Conservation (phyloP, 2,329 filamentous ascomycete genomes). For the Hypoxylon sp. region DNA sequence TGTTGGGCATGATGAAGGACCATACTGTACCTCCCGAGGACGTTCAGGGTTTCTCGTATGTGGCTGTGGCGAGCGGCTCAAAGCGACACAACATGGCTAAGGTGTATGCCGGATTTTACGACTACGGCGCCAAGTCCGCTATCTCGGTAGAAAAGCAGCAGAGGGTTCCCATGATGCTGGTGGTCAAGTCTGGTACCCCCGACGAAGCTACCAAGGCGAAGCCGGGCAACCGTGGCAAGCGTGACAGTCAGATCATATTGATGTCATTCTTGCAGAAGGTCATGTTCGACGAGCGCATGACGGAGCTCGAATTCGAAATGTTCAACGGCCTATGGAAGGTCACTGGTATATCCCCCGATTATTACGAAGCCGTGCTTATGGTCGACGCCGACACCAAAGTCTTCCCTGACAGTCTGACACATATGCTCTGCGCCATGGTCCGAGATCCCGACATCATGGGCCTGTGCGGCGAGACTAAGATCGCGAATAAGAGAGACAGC, state of each 20-base stretch:
- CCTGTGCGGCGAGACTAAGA: constrained; percentile 98
- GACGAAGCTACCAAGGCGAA: constrained; percentile 85
- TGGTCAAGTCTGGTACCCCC: constrained; percentile 95
- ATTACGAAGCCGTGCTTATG: constrained; percentile 98
- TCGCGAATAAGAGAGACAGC: constrained; percentile 94
- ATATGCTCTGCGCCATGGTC: constrained; percentile 99
- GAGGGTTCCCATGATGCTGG: constrained; percentile 95
- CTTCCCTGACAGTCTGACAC: constrained; percentile 96
- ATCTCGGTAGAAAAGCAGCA: constrained; percentile 91
- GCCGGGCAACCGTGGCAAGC: constrained; percentile 96
- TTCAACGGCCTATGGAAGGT: constrained; percentile 99
- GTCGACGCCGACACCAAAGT: constrained; percentile 99
- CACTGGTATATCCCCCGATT: constrained; percentile 97
- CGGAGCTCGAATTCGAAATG: constrained; percentile 98
- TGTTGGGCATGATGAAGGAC: constrained; percentile 94
- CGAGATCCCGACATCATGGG: constrained; percentile 99
- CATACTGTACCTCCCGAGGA: constrained; percentile 82
- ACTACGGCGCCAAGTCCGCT: constrained; percentile 84
- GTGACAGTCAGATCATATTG: constrained; percentile 97
- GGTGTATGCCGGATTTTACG: constrained; percentile 97
- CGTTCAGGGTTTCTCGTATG: constrained; percentile 92
- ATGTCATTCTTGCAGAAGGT: constrained; percentile 99
- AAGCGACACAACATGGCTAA: constrained; percentile 99
- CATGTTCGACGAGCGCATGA: constrained; percentile 99
- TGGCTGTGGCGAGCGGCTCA: constrained; percentile 92